These are phyloP conservation scores for Eutypa lata DNA, from an alignment of 2,329 filamentous ascomycete species.

Conservation along the genomic window DNA sequence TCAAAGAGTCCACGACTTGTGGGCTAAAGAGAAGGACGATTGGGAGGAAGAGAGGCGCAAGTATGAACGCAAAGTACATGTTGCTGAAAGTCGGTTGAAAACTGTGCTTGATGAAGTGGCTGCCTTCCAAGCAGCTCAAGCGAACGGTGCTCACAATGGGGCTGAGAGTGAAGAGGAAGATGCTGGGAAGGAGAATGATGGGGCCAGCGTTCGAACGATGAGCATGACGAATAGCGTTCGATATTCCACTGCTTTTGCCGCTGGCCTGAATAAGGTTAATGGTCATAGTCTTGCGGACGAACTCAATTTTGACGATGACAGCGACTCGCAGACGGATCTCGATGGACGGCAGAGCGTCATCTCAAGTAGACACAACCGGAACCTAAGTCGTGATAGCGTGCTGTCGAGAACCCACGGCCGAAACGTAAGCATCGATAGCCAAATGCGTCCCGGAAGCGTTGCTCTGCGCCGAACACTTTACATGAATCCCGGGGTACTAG, in stretches of 20 bases:
- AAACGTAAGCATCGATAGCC: slow-evolving; percentile 58
- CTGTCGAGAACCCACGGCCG: slow-evolving; percentile 46
- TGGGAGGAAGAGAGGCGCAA: slow-evolving; percentile 84
- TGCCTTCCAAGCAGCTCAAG: slow-evolving; percentile 58
- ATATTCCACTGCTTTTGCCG: slow-evolving; percentile 66
- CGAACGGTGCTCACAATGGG: slow-evolving; percentile 33
- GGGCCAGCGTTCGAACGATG: slow-evolving; percentile 69
- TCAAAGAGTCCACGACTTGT: slow-evolving; percentile 72
- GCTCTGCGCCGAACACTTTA: slow-evolving; percentile 49
- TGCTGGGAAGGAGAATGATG: slow-evolving; percentile 63
- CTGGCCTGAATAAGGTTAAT: slow-evolving; percentile 52
- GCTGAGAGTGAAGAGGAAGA: slow-evolving; percentile 61
- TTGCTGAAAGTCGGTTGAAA: slow-evolving; percentile 85
- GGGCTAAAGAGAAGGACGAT: slow-evolving; percentile 76
- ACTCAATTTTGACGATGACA: slow-evolving; percentile 80
- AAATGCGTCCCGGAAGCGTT: slow-evolving; percentile 54
- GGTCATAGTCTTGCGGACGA: slow-evolving; percentile 86
- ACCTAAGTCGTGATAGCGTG: slow-evolving; percentile 56
- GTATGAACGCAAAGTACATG: slow-evolving; percentile 79
- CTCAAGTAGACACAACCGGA: slow-evolving; percentile 52
- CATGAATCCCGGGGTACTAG: slow-evolving; percentile 53
- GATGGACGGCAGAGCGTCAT: slow-evolving; percentile 64
- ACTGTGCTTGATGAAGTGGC: slow-evolving; percentile 81
- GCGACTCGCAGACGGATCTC: slow-evolving; percentile 67
- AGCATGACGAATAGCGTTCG: slow-evolving; percentile 71